Evolutionary conservation across 2,329 filamentous ascomycete genomes (phyloP).

Genomic region (Phoma sp.): DNA sequence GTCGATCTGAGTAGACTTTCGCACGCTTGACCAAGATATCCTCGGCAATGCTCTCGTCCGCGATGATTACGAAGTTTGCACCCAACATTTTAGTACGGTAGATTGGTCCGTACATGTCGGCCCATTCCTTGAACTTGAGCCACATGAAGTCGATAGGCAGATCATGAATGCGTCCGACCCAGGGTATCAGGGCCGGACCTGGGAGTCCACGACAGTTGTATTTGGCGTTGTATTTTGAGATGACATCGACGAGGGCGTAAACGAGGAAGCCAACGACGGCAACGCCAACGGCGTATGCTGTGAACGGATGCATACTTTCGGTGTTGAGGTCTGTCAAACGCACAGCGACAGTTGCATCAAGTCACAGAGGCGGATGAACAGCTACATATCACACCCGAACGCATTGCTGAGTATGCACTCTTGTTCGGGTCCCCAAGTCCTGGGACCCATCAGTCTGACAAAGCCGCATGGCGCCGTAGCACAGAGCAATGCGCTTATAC

Average conservation of each 20-base stretch:
- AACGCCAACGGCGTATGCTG: conserved; percentile 45
- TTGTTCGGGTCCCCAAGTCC: conserved; percentile 33
- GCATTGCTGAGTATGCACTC: conserved; percentile 5
- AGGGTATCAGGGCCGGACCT: conserved; percentile 50
- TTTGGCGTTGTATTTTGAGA: conserved; percentile 46
- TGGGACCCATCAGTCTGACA: conserved; percentile 19
- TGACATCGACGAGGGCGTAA: conserved; percentile 44
- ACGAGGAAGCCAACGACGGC: conserved; percentile 48
- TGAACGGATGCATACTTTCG: conserved; percentile 51
- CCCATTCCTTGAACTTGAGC: conserved; percentile 58
- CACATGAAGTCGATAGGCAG: conserved; percentile 52
- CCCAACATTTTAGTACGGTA: conserved; percentile 48
- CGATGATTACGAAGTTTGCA: conserved; percentile 57
- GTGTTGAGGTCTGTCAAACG: background rate
- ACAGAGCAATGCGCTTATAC: background rate
- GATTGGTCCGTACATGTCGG: conserved; percentile 44
- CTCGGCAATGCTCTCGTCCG: conserved; percentile 60
- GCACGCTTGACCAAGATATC: conserved; percentile 61
- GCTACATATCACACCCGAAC: conserved; percentile 26
- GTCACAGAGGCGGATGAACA: conserved; percentile 11
- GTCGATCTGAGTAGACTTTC: conserved; percentile 60
- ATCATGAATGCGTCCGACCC: conserved; percentile 46
- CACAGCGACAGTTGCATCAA: conserved; percentile 3
- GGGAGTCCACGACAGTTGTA: conserved; percentile 47
- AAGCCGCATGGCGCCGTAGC: conserved; percentile 8